Evolutionary conservation across 2,329 filamentous ascomycete species (phyloP).

Genomic region (Fusarium beomiforme): DNA sequence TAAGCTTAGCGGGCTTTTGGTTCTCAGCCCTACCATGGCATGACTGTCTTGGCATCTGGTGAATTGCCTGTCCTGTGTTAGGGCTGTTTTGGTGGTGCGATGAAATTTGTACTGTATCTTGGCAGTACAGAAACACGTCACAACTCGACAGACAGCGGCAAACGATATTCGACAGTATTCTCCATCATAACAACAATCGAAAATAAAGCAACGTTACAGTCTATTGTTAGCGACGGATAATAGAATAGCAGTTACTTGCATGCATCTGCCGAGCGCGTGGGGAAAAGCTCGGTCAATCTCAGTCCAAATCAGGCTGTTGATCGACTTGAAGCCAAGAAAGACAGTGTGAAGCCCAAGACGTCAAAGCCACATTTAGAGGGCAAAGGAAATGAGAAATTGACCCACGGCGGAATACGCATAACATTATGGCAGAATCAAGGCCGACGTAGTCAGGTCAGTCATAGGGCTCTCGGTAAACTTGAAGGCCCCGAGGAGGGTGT

Average conservation of each 20-base stretch:
- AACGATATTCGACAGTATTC: background rate
- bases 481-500: slow-evolving; percentile 30
- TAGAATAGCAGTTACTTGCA: slow-evolving; percentile 11
- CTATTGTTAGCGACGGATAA: background rate
- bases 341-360: background rate
- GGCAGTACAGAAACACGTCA: background rate
- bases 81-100: slow-evolving; percentile 11
- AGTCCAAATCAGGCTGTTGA: slow-evolving; percentile 11
- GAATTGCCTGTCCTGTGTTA: slow-evolving; percentile 17
- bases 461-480: slow-evolving; percentile 17
- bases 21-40: slow-evolving; percentile 20
- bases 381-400: slow-evolving; percentile 16
- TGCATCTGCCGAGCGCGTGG: slow-evolving; percentile 27
- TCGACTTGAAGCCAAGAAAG: slow-evolving; percentile 1
- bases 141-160: background rate
- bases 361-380: slow-evolving; percentile 14
- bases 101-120: background rate
- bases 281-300: slow-evolving; percentile 27
- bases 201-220: slow-evolving; percentile 11
- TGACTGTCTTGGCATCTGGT: slow-evolving; percentile 13
- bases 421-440: background rate
- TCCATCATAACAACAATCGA: background rate
- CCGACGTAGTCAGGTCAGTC: background rate
- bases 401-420: background rate
- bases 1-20: slow-evolving; percentile 1